Evolutionary conservation across 805 yeast genomes (phyloP).

Genomic region (Starmerella riodocensis): DNA sequence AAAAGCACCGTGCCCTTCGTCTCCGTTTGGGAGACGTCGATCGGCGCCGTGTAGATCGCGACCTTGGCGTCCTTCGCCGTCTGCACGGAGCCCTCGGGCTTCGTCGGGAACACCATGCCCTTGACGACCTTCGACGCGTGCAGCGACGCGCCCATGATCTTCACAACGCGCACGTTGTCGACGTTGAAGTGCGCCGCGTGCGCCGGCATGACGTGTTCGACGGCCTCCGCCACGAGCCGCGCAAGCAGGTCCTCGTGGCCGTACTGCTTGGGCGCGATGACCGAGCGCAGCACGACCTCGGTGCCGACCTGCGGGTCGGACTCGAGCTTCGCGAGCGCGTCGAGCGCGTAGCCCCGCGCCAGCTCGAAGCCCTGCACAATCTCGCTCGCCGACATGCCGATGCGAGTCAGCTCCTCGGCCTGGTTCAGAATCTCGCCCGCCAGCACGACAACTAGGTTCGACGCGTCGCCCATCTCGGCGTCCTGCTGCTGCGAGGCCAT

Average conservation of each 20-base stretch:
- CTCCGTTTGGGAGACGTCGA: constrained; percentile 92
- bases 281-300: constrained; percentile 26
- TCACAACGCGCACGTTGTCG: constrained; percentile 88
- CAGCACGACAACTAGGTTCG: constrained; percentile 77
- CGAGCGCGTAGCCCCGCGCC: constrained; percentile 65
- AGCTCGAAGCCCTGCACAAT: constrained; percentile 82
- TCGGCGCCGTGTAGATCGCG: constrained; percentile 84
- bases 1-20: constrained; percentile 93
- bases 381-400: constrained; percentile 85
- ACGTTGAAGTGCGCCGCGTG: constrained; percentile 58
- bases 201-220: constrained; percentile 60
- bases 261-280: constrained; percentile 83
- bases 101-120: constrained; percentile 97
- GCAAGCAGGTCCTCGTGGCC: constrained; percentile 74
- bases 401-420: constrained; percentile 68
- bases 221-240: constrained; percentile 71
- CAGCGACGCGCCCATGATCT: constrained; percentile 85
- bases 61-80: constrained; percentile 62
- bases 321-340: constrained; percentile 41
- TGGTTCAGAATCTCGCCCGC: constrained; percentile 85
- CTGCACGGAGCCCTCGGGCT: constrained; percentile 86
- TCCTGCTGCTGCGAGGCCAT: constrained; percentile 98
- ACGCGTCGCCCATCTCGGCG: constrained; percentile 91
- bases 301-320: constrained; percentile 39
- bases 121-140: constrained; percentile 63